Conservation (phyloP, 768 basidiomycete species). For the Strobilomyces dryophilus region DNA sequence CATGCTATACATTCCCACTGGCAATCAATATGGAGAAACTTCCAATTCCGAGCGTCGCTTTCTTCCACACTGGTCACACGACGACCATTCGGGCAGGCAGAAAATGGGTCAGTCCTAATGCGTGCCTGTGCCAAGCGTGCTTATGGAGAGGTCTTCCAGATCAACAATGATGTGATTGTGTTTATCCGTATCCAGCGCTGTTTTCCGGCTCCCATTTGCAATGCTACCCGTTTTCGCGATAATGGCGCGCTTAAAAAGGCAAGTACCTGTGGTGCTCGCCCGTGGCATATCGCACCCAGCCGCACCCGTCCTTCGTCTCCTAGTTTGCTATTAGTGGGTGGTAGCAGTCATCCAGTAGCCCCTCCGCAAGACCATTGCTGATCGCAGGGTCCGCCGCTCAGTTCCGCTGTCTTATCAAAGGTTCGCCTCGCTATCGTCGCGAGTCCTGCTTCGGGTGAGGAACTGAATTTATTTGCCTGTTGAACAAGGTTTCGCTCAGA, state of each 20-base stretch:
- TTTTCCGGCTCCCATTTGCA: slow-evolving; percentile 10
- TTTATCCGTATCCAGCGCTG: slow-evolving; percentile 10
- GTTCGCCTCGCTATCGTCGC: background rate
- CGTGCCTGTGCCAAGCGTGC: slow-evolving; percentile 1
- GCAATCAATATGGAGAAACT: slow-evolving; percentile 16
- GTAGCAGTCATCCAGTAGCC: background rate
- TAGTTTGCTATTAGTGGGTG: background rate
- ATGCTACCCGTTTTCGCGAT: slow-evolving; percentile 1
- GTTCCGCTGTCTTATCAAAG: background rate
- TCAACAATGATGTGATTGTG: slow-evolving; percentile 15
- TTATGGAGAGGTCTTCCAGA: background rate
- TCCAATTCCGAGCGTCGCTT: slow-evolving; percentile 10
- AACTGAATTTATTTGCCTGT: background rate
- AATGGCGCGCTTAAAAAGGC: slow-evolving; percentile 14
- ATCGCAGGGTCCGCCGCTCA: background rate
- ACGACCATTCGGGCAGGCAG: slow-evolving; percentile 1
- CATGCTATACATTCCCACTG: slow-evolving; percentile 13
- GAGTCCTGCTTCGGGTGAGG: slow-evolving; percentile 8
- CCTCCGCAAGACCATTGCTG: background rate
- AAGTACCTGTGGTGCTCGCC: background rate
- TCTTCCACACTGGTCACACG: slow-evolving; percentile 7
- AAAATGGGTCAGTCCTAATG: background rate
- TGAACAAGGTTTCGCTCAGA: background rate
- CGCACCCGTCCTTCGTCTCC: background rate
- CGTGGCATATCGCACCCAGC: background rate